Evolutionary conservation across 1,139 yeast genomes (phyloP), one percentile per base, ranked within the genome.

Genomic region (Taphrina pruni): DNA sequence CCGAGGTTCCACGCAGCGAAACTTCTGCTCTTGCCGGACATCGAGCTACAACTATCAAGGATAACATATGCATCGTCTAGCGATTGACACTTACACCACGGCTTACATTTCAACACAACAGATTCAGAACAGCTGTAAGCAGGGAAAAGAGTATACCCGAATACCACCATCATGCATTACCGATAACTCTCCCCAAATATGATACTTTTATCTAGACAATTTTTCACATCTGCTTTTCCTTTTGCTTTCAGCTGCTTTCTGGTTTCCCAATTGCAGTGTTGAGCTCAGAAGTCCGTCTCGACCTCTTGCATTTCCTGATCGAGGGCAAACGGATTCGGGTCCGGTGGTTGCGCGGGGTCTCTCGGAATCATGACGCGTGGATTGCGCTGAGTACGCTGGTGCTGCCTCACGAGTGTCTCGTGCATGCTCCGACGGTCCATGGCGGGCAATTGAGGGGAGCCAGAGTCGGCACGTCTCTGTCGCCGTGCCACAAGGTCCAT

Each of bases 301-400:
- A n/a, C 54, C 36, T 50, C 54, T n/a, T 50, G 54, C 54, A 50
- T 50, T n/a, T 50, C 54, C 54, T 50, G 54, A 50, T 50, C 54
- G 36, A 50, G 36, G 11, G 36, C 54, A n/a, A 50, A 50, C 11
- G 54, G 54, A 50, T 45, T 45, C 6, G n/a, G 48, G 2, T 50
- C 54, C 9, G 9, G 54, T 21, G 54, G 36, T n/a, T n/a, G 54
- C 7, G 36, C 2, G n/a, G n/a, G 36, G n/a, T 50, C 54, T 21
- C 36, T 2, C 36, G 54, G 54, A 26, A 50, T 50, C 36, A 50
- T 35, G 36, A 50, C 54, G 11, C 54, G 54, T 11, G 54, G 54
- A 21, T 35, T 50, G 9, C 54, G 32, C 36, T 54, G 58, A 12
- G 58, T 7, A 5, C 60, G 60, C 12, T 56, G 60, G 17, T 56